A percentile compares a stretch with the other conserved stretches of the same genome.
phyloP scores from a whole-genome alignment of 106 monocot genomes.

The Dendrobium huoshanense region DNA sequence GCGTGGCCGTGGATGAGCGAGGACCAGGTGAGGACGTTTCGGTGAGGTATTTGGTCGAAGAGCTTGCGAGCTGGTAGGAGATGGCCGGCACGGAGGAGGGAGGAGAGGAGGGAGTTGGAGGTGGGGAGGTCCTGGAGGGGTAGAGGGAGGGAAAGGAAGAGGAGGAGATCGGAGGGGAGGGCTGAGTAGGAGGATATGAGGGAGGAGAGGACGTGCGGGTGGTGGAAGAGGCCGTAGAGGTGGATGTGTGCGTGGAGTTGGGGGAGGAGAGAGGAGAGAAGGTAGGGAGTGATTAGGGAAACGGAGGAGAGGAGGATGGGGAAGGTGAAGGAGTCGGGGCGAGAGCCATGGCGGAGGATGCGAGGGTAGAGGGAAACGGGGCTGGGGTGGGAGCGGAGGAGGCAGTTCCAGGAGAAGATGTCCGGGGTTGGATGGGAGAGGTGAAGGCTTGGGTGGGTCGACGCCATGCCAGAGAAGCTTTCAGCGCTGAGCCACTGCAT shows the following conservation, averaged over 20 bases:
- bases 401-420: constrained; percentile 29
- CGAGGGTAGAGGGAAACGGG: constrained; percentile 27
- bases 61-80: constrained; percentile 15
- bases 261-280: constrained; percentile 13
- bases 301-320: constrained; percentile 31
- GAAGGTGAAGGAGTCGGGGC: constrained; percentile 39
- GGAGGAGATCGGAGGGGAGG: background rate
- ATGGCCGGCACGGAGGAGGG: constrained; percentile 21
- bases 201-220: constrained; percentile 34
- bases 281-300: constrained; percentile 22
- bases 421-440: constrained; percentile 6
- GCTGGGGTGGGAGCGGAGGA: constrained; percentile 20
- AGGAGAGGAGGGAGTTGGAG: constrained; percentile 47
- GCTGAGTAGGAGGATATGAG: constrained; percentile 36
- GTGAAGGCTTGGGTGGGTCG: constrained; percentile 9
- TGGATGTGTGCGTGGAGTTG: constrained; percentile 30
- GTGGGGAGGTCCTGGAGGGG: constrained; percentile 16
- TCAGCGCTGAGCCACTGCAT: no score
- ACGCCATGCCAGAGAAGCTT: background rate
- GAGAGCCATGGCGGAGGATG: constrained; percentile 36
- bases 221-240: constrained; percentile 25
- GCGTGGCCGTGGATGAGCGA: constrained; percentile 41
- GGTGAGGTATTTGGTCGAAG: constrained; percentile 47
- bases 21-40: constrained; percentile 40
- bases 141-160: background rate